Evolutionary conservation across 176 grass and related monocot species (phyloP).

Genomic region (Triticum dicoccoides): DNA sequence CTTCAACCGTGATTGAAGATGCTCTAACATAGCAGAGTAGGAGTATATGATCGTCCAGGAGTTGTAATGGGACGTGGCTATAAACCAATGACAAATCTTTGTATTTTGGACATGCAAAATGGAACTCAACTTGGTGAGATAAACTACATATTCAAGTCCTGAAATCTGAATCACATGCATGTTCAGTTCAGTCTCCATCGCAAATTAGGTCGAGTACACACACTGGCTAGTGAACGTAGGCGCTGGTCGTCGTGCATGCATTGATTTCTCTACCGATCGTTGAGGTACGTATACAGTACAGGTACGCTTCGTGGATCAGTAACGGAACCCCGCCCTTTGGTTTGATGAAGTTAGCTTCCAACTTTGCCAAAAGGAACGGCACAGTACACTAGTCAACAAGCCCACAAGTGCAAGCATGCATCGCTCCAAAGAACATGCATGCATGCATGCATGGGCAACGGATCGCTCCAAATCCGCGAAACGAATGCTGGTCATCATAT

Average conservation of each 20-base stretch:
- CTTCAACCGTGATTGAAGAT: no score
- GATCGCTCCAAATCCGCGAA: neutral
- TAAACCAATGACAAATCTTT: neutral
- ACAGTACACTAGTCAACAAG: neutral
- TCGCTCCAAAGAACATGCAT: neutral
- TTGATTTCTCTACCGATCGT: neutral
- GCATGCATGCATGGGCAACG: neutral
- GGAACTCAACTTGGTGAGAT: neutral
- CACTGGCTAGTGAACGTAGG: no score
- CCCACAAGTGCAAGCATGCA: no score
- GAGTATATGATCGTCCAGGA: no score
- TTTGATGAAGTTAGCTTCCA: conserved; percentile 32
- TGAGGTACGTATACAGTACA: no score
- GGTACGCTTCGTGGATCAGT: no score
- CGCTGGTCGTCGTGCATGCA: neutral
- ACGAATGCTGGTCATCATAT: no score
- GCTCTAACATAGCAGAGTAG: no score
- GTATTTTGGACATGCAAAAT: neutral
- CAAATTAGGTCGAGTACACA: neutral
- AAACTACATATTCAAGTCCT: neutral
- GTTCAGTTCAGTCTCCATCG: neutral
- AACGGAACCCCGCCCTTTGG: no score
- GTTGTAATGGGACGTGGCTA: no score
- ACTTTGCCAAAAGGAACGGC: conserved; percentile 33
- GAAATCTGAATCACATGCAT: neutral